Percentiles rank a stretch among this genome's conserved stretches.
Evolutionary conservation across 768 basidiomycete genomes (phyloP).

Genomic region (Trametes elegans): DNA sequence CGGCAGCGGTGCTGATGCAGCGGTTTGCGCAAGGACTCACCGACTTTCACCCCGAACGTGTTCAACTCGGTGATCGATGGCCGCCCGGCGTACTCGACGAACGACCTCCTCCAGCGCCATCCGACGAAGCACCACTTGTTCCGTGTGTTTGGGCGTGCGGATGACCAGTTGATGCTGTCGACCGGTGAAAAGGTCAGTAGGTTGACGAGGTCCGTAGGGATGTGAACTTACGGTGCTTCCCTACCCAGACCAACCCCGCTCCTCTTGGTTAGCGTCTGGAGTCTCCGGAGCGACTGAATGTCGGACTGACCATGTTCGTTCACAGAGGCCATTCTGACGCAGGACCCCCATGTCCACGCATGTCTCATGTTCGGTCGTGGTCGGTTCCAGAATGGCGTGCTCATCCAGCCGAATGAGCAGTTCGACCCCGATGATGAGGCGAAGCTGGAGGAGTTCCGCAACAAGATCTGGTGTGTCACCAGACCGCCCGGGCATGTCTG

Average conservation of each 20-base stretch:
- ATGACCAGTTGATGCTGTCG: conserved; percentile 46
- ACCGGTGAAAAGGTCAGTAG: conserved; percentile 41
- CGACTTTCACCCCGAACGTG: conserved; percentile 18
- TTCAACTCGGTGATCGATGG: conserved; percentile 28
- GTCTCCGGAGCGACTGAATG: too few relatives aligned
- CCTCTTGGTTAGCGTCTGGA: conserved; percentile 31
- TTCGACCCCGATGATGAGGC: conserved; percentile 34
- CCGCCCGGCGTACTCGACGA: conserved; percentile 36
- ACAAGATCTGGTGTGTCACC: conserved; percentile 33
- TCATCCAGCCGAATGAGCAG: conserved; percentile 36
- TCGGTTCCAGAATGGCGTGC: conserved; percentile 37
- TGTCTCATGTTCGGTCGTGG: conserved; percentile 43
- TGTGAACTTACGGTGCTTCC: too few relatives aligned
- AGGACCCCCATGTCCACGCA: conserved; percentile 33
- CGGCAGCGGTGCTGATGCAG: not conserved
- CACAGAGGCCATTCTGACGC: conserved; percentile 36
- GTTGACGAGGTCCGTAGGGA: not conserved
- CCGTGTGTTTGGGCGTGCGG: conserved; percentile 41
- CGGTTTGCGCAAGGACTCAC: conserved; percentile 1
- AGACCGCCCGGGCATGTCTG: not conserved
- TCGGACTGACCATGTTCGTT: too few relatives aligned
- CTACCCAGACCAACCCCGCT: conserved; percentile 36
- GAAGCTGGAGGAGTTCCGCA: conserved; percentile 33
- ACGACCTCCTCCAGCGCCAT: conserved; percentile 41
- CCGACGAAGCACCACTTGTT: conserved; percentile 38